Evolutionary conservation across 768 basidiomycete species (phyloP).

Genomic region (Pleurotus tuoliensis): DNA sequence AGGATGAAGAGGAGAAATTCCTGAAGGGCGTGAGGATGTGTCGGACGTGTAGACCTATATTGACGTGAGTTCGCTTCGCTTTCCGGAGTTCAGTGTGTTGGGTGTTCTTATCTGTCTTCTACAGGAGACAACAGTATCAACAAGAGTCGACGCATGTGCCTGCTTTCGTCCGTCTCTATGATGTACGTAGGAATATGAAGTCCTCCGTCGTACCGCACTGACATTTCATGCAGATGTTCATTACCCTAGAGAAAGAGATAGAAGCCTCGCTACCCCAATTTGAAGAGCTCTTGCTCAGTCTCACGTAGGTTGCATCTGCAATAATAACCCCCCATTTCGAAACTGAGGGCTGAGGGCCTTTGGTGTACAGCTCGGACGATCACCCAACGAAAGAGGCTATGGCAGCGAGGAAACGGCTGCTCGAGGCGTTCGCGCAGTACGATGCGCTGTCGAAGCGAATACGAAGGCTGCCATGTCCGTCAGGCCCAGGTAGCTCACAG

Average conservation of each 20-base stretch:
- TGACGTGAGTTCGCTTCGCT: conserved; percentile 59
- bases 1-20: conserved; percentile 75
- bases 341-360: neutral
- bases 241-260: conserved; percentile 83
- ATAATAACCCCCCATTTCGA: neutral
- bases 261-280: conserved; percentile 83
- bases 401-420: conserved; percentile 70
- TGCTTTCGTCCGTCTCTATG: conserved; percentile 65
- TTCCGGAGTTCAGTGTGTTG: neutral
- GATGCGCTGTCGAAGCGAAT: conserved; percentile 88
- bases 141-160: conserved; percentile 59
- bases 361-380: conserved; percentile 30
- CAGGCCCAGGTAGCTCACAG: conserved; percentile 65
- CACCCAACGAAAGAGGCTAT: conserved; percentile 67
- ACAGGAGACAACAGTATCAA: conserved; percentile 76
- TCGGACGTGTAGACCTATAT: conserved; percentile 71
- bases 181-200: conserved; percentile 34
- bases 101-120: neutral
- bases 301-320: conserved; percentile 44
- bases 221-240: conserved; percentile 48
- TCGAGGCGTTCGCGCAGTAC: conserved; percentile 85
- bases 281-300: conserved; percentile 73
- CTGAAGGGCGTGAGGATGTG: conserved; percentile 88
- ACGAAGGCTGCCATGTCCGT: conserved; percentile 60
- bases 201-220: neutral